These are phyloP conservation scores for Talaromyces sp. DNA, from an alignment of 2,329 filamentous ascomycete species.

Conservation along the genomic window DNA sequence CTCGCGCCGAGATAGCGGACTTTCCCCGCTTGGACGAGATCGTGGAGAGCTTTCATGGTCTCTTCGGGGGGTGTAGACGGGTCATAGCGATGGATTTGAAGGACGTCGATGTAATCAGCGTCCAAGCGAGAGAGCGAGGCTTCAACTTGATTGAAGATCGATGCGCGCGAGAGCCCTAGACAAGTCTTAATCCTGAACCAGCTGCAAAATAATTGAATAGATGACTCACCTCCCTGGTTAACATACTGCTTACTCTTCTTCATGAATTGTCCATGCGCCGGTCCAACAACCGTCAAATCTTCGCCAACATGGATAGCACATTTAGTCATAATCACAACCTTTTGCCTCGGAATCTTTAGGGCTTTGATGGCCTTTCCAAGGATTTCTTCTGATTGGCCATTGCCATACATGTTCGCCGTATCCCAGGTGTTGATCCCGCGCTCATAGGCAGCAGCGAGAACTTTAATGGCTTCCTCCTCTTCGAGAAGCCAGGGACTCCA, in stretches of 20 bases:
- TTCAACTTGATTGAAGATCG: constrained; percentile 49
- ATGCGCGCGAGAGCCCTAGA: constrained; percentile 47
- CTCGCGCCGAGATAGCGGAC: constrained; percentile 36
- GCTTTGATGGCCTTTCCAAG: constrained; percentile 61
- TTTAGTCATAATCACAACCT: constrained; percentile 58
- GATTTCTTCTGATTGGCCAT: constrained; percentile 60
- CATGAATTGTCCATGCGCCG: constrained; percentile 38
- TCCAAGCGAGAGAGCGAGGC: constrained; percentile 44
- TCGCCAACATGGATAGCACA: constrained; percentile 36
- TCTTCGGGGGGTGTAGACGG: constrained; percentile 6
- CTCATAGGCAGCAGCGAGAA: constrained; percentile 28
- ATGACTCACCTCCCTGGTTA: constrained; percentile 30
- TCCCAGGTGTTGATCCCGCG: constrained; percentile 29
- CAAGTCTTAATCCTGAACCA: neutral
- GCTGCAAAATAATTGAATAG: neutral
- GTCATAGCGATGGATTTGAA: constrained; percentile 16
- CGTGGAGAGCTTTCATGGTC: constrained; percentile 35
- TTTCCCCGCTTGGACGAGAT: constrained; percentile 36
- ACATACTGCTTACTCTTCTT: constrained; percentile 49
- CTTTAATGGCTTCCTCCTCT: neutral
- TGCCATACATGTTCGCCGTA: constrained; percentile 35
- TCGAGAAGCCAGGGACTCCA: constrained; percentile 3
- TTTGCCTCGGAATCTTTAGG: constrained; percentile 55
- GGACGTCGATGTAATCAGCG: constrained; percentile 46
- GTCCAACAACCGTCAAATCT: constrained; percentile 25